phyloP scores from a whole-genome alignment of 345 rosid genomes.

The Eucalyptus coolabah region DNA sequence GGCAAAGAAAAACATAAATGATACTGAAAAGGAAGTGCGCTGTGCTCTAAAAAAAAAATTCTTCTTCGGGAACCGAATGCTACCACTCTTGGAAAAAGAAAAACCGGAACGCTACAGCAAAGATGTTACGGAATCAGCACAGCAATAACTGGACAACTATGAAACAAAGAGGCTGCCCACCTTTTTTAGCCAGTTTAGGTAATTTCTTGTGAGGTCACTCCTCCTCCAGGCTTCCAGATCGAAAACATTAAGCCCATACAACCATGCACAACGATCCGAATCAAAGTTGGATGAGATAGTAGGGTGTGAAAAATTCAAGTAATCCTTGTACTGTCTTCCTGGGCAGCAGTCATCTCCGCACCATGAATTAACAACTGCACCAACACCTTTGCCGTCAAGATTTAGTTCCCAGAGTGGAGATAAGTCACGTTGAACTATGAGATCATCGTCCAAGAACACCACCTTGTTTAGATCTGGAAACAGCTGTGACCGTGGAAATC shows the following conservation, averaged over 20 bases:
- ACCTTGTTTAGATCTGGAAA: slow-evolving; percentile 88
- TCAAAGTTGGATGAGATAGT: slow-evolving; percentile 47
- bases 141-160: background rate
- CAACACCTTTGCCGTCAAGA: slow-evolving; percentile 67
- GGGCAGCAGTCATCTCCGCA: slow-evolving; percentile 78
- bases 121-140: background rate
- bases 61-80: background rate
- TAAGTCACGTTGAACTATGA: slow-evolving; percentile 73
- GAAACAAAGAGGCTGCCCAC: slow-evolving; percentile 21
- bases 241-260: slow-evolving; percentile 75
- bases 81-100: background rate
- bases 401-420: slow-evolving; percentile 72
- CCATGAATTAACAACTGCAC: slow-evolving; percentile 65
- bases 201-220: slow-evolving; percentile 45
- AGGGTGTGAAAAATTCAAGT: slow-evolving; percentile 79
- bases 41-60: background rate
- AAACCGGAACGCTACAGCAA: background rate
- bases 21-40: background rate
- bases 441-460: slow-evolving; percentile 90
- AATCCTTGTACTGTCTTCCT: slow-evolving; percentile 67
- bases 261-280: slow-evolving; percentile 63
- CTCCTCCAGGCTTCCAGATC: slow-evolving; percentile 89
- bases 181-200: slow-evolving; percentile 61
- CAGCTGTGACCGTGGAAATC: slow-evolving; percentile 41
- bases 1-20: background rate